A percentile compares a stretch with the other conserved stretches of the same genome.
Conservation (phyloP, 768 basidiomycete genomes). For the Serendipita vermifera region DNA sequence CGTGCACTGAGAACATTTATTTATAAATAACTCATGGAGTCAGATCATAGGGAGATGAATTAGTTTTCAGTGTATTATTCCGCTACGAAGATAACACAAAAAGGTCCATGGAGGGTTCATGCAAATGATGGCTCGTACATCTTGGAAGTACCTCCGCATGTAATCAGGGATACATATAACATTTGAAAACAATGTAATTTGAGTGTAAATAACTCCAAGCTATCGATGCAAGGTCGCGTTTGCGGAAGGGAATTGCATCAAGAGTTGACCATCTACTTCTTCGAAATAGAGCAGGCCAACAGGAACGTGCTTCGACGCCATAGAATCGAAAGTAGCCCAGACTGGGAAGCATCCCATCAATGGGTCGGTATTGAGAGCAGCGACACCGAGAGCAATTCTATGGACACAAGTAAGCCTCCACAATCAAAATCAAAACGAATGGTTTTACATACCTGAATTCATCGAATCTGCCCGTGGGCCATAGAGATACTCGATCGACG, state of each 20-base stretch:
- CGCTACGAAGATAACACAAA: too few relatives aligned
- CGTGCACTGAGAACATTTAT: too few relatives aligned
- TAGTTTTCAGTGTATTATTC: too few relatives aligned
- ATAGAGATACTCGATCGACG: slow-evolving; percentile 17
- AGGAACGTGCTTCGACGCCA: slow-evolving; percentile 21
- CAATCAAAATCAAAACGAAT: neutral
- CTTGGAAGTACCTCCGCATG: too few relatives aligned
- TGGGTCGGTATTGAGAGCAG: slow-evolving; percentile 20
- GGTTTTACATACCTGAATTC: slow-evolving; percentile 20
- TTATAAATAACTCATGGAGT: too few relatives aligned
- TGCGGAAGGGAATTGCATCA: slow-evolving; percentile 13
- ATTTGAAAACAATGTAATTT: too few relatives aligned
- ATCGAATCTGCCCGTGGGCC: slow-evolving; percentile 20
- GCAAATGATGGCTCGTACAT: too few relatives aligned
- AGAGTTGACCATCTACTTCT: slow-evolving; percentile 8
- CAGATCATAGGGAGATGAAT: too few relatives aligned
- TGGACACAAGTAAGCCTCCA: too few relatives aligned
- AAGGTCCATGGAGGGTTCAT: too few relatives aligned
- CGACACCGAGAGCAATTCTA: slow-evolving; percentile 10
- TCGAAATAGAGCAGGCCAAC: slow-evolving; percentile 21
- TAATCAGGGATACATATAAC: too few relatives aligned
- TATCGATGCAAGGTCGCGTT: slow-evolving; percentile 13
- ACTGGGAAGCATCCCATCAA: slow-evolving; percentile 24
- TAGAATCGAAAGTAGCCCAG: slow-evolving; percentile 23
- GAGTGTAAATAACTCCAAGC: too few relatives aligned